Conservation (phyloP, 1,284 basidiomycete species). For the Fomitiporia mediterranea region DNA sequence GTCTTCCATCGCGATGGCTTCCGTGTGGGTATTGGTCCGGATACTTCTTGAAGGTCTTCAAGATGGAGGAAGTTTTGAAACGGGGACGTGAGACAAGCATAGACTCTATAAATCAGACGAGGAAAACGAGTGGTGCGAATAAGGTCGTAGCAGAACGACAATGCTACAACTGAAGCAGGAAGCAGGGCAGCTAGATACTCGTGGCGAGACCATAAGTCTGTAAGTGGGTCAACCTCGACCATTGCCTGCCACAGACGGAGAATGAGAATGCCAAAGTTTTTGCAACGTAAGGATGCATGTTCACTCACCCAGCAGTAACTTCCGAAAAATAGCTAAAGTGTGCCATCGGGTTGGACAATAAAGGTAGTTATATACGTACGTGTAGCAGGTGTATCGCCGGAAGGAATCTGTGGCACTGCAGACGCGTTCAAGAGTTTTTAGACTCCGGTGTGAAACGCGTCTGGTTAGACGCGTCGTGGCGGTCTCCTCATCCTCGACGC, state of each 20-base stretch:
- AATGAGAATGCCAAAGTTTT: no score
- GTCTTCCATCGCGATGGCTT: conserved; percentile 30
- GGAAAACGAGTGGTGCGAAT: conserved; percentile 26
- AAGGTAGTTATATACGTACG: no score
- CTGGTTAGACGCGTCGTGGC: no score
- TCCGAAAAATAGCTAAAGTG: no score
- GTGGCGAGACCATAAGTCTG: not conserved
- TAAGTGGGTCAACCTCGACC: not conserved
- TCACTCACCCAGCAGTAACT: no score
- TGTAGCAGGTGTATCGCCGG: no score
- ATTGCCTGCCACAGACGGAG: no score
- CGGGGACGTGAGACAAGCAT: conserved; percentile 35
- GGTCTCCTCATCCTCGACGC: no score
- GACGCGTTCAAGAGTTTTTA: not conserved
- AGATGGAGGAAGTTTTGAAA: conserved; percentile 50
- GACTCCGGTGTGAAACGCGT: not conserved
- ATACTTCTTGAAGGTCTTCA: conserved; percentile 44
- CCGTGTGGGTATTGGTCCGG: conserved; percentile 25
- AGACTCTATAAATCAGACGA: conserved; percentile 28
- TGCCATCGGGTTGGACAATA: no score
- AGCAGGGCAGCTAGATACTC: conserved; percentile 5
- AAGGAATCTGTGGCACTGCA: not conserved
- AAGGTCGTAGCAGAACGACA: conserved; percentile 14
- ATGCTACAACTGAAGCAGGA: conserved; percentile 6
- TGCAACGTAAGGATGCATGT: no score